Evolutionary conservation across 2,329 filamentous ascomycete species (phyloP).

Genomic region (Ophiostoma novo-ulmi): DNA sequence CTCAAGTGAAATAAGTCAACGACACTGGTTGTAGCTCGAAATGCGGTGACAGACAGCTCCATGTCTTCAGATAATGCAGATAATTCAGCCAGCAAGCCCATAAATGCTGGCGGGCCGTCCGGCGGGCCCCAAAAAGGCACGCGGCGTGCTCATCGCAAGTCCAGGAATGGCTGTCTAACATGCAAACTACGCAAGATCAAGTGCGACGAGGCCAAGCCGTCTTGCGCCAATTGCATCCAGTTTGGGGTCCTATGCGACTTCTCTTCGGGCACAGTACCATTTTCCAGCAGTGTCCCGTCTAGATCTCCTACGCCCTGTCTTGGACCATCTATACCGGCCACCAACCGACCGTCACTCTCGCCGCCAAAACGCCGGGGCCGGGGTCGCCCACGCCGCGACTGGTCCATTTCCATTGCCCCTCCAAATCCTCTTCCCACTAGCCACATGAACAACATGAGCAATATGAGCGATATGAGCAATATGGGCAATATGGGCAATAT

Average conservation of each 20-base stretch:
- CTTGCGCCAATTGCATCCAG: neutral
- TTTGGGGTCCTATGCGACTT: neutral
- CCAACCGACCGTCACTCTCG: neutral
- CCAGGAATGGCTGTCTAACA: neutral
- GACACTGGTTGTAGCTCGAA: neutral
- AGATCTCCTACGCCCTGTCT: neutral
- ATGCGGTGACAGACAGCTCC: neutral
- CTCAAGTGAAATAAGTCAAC: neutral
- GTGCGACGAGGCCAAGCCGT: conserved; percentile 5
- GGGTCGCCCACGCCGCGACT: neutral
- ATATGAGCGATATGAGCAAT: neutral
- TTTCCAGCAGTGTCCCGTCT: neutral
- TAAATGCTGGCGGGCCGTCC: neutral
- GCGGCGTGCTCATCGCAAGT: neutral
- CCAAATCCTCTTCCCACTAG: neutral
- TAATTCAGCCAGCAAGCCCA: neutral
- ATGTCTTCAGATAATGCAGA: neutral
- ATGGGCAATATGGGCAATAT: neutral
- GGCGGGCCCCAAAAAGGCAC: neutral
- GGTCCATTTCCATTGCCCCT: neutral
- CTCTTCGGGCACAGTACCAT: neutral
- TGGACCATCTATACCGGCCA: neutral
- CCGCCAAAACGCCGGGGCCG: too few species aligned
- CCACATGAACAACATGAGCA: neutral
- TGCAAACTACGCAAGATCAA: conserved; percentile 9